phyloP scores from a whole-genome alignment of 768 basidiomycete species.

The Mycena rebaudengoi region DNA sequence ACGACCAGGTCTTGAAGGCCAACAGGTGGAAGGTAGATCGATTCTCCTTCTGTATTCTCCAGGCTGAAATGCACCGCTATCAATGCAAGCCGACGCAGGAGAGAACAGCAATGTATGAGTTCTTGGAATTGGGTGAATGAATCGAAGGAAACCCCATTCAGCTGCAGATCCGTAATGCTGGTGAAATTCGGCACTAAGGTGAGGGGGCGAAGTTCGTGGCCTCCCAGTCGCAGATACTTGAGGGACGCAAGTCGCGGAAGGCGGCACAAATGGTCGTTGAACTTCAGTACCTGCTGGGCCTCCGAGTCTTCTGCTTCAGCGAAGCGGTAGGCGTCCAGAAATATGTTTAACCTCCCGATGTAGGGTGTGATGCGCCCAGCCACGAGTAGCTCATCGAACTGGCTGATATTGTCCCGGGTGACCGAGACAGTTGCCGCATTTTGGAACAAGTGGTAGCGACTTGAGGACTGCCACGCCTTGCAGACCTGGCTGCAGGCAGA shows the following conservation, averaged over 20 bases:
- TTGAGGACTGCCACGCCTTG: constrained; percentile 3
- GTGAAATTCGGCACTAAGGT: background rate
- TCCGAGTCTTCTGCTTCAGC: background rate
- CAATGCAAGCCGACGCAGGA: constrained; percentile 1
- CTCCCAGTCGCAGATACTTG: background rate
- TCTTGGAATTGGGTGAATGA: constrained; percentile 1
- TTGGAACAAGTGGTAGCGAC: constrained; percentile 10
- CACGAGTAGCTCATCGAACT: constrained; percentile 7
- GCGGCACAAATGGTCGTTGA: background rate
- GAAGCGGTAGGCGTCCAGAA: constrained; percentile 9
- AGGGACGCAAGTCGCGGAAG: background rate
- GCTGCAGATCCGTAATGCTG: background rate
- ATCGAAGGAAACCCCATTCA: background rate
- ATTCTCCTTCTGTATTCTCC: no score
- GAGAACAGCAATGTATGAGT: background rate
- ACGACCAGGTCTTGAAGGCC: no score
- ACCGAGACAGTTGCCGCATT: constrained; percentile 4
- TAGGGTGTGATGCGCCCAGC: background rate
- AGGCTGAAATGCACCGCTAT: background rate
- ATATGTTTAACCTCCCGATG: constrained; percentile 10
- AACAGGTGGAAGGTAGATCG: no score
- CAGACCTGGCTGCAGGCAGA: constrained; percentile 8
- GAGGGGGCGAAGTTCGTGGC: background rate
- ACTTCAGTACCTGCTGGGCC: background rate
- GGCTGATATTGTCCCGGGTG: background rate